phyloP scores from a whole-genome alignment of 2,329 filamentous ascomycete species.

The Fusarium nelsonii region DNA sequence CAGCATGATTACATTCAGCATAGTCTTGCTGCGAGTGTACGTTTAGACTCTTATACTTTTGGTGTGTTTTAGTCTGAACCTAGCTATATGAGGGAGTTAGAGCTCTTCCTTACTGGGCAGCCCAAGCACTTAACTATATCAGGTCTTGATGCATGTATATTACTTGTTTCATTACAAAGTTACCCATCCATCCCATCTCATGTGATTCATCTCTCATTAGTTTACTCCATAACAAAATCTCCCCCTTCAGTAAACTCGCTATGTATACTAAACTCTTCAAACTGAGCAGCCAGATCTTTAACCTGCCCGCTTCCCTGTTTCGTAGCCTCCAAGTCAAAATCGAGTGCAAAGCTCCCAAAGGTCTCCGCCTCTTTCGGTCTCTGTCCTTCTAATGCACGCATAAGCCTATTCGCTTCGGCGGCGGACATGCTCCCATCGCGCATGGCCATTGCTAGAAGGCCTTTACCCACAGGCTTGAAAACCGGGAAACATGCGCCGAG shows the following conservation, averaged over 20 bases:
- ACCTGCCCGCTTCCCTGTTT: slow-evolving; percentile 24
- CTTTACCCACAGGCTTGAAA: slow-evolving; percentile 8
- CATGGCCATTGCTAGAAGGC: slow-evolving; percentile 11
- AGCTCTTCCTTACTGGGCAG: no score
- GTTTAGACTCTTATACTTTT: no score
- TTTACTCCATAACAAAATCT: slow-evolving; percentile 15
- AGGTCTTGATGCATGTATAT: neutral
- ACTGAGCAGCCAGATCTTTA: slow-evolving; percentile 20
- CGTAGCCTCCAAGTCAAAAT: slow-evolving; percentile 16
- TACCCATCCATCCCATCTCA: neutral
- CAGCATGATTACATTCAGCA: no score
- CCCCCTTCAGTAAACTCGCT: slow-evolving; percentile 26
- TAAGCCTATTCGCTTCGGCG: neutral
- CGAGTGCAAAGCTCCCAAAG: slow-evolving; percentile 3
- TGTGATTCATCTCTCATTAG: neutral
- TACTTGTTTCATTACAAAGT: neutral
- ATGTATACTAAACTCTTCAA: slow-evolving; percentile 25
- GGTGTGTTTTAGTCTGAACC: no score
- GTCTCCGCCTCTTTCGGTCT: neutral
- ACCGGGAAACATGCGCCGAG: slow-evolving; percentile 1
- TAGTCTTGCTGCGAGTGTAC: no score
- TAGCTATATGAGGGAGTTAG: no score
- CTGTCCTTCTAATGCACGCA: slow-evolving; percentile 7
- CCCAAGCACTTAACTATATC: neutral
- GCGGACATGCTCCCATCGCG: slow-evolving; percentile 18